Percentiles rank a stretch among this genome's conserved stretches.
phyloP scores from a whole-genome alignment of 768 basidiomycete species.

The Mycena albidolilacea region DNA sequence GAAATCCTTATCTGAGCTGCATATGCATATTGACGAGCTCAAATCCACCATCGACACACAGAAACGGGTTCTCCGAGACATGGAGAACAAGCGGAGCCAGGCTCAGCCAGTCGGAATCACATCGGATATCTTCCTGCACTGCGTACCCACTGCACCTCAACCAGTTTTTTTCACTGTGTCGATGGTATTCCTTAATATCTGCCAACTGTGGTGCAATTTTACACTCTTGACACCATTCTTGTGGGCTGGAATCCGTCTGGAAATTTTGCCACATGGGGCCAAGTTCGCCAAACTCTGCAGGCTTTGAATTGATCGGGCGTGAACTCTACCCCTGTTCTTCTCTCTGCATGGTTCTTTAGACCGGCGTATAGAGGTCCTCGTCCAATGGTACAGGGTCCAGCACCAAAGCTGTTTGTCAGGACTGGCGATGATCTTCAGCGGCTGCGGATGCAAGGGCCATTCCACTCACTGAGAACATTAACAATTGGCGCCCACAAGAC shows the following conservation, averaged over 20 bases:
- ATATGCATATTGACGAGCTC: constrained; percentile 1
- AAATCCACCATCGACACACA: constrained; percentile 1
- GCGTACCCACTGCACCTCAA: not conserved
- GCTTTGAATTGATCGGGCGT: not conserved
- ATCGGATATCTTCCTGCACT: constrained; percentile 11
- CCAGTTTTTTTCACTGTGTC: not conserved
- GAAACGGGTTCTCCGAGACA: not conserved
- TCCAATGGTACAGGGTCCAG: not conserved
- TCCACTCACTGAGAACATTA: constrained; percentile 6
- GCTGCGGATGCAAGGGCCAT: not conserved
- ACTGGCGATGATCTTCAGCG: not conserved
- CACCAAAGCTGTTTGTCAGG: not conserved
- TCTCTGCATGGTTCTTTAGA: not conserved
- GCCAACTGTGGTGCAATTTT: not conserved
- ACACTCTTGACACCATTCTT: not conserved
- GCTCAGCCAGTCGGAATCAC: not conserved
- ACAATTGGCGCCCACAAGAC: not conserved
- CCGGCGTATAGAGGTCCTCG: not conserved
- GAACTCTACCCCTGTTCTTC: not conserved
- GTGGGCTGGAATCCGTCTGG: not conserved
- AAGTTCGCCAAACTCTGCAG: not conserved
- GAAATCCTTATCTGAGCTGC: not conserved
- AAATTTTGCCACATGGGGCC: not conserved
- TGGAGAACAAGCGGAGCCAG: constrained; percentile 7
- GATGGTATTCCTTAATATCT: not conserved